A percentile compares a stretch with the other conserved stretches of the same genome.
phyloP scores from a whole-genome alignment of 495 filamentous ascomycete species.

The Trichoderma parareesei region DNA sequence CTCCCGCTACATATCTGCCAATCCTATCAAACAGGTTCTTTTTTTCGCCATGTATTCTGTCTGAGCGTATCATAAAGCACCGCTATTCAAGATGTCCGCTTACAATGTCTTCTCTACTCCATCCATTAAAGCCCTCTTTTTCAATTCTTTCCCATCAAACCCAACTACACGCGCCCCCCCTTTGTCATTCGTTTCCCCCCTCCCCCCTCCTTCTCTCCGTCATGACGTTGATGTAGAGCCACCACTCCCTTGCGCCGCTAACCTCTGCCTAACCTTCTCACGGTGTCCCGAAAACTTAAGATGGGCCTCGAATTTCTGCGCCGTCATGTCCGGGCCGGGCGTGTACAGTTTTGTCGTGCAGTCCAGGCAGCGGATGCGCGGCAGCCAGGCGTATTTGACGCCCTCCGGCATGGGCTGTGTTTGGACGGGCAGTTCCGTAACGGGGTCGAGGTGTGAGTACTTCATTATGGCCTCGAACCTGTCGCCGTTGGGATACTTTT shows the following conservation, averaged over 20 bases:
- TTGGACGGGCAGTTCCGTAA: conserved; percentile 48
- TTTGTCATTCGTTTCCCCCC: too few relatives aligned
- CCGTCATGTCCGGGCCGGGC: conserved; percentile 70
- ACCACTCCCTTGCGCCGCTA: conserved; percentile 10
- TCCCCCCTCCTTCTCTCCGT: background rate
- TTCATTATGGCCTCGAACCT: conserved; percentile 83
- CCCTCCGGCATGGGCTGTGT: conserved; percentile 40
- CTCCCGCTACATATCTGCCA: background rate
- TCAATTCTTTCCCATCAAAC: too few relatives aligned
- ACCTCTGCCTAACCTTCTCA: conserved; percentile 49
- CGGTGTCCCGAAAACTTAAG: conserved; percentile 73
- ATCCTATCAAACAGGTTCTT: background rate
- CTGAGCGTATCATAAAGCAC: background rate
- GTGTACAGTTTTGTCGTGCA: conserved; percentile 93
- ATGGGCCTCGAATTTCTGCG: conserved; percentile 86
- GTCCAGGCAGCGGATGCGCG: conserved; percentile 81
- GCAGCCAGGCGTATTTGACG: conserved; percentile 67
- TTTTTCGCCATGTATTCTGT: background rate
- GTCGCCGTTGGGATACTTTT: conserved; percentile 58
- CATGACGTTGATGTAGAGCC: background rate
- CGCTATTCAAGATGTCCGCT: background rate
- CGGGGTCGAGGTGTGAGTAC: conserved; percentile 63
- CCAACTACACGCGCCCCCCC: background rate
- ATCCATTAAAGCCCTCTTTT: background rate
- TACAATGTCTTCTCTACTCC: background rate